phyloP scores from a whole-genome alignment of 106 monocot species.

The Alisma plantagoaquatica region DNA sequence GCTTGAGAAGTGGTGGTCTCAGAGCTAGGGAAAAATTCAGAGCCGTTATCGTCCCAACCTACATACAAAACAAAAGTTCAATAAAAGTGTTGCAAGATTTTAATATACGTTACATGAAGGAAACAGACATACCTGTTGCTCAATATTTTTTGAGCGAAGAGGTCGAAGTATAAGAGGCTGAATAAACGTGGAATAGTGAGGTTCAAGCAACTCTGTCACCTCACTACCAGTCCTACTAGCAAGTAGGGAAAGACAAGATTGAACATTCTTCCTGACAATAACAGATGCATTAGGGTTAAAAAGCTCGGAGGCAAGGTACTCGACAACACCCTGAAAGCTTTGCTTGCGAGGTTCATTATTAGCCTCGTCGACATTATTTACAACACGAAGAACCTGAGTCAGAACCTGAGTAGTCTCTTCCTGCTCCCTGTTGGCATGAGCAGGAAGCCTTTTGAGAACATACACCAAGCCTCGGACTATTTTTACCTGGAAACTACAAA shows the following conservation, averaged over 20 bases:
- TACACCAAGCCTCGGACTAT: constrained; percentile 79
- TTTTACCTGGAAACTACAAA: constrained; percentile 76
- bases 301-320: constrained; percentile 83
- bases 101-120: no score
- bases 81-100: not conserved
- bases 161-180: constrained; percentile 88
- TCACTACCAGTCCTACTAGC: constrained; percentile 98
- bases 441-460: constrained; percentile 88
- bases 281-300: constrained; percentile 96
- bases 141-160: constrained; percentile 74
- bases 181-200: constrained; percentile 74
- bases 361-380: constrained; percentile 93
- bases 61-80: constrained; percentile 7
- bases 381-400: constrained; percentile 87
- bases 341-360: constrained; percentile 84
- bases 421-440: constrained; percentile 94
- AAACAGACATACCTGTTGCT: constrained; percentile 99
- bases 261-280: constrained; percentile 85
- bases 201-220: constrained; percentile 92
- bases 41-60: constrained; percentile 97
- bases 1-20: constrained; percentile 94
- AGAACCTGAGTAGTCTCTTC: constrained; percentile 98
- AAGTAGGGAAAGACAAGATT: constrained; percentile 81
- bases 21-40: constrained; percentile 93
- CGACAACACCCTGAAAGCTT: constrained; percentile 97